Evolutionary conservation across 1,284 basidiomycete species (phyloP), one percentile per base, ranked within the genome.

Genomic region (Papiliotrema flavescens): DNA sequence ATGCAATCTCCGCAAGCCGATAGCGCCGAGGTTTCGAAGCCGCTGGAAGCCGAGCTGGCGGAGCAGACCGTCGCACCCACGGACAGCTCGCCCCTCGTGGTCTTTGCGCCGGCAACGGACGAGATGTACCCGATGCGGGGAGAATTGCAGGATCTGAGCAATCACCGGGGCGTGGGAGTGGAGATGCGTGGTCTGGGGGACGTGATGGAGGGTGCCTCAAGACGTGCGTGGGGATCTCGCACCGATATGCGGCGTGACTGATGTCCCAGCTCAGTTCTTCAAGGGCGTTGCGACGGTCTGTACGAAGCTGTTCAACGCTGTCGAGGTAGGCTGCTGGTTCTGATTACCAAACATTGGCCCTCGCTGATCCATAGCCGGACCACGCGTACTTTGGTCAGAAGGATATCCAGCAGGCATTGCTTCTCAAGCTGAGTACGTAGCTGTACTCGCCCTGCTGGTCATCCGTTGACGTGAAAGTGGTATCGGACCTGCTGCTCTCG

Each of bases 381-480:
- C 84, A 85, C 54, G 86, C 90, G 22, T 98, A 98, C 75, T 97
- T 98, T 67, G 95, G 96, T 0, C 95, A 98, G 76, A 98, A 98
- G 74, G 95, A 98, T 70, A 97, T 98, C 53, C 95, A 98, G 72
- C 95, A 98, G 73, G 90, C 89, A 0, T 77, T 98, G 8, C 77
- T 98, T 20, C 81, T 98, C 22, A 86, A 88, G 43, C 85, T 88
- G n/a, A 81, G 76, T 77, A 37, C 44, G 74, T 64, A 22, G 11
- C 19, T 14, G 4, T 32, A 8, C 17, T 50, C n/a, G 22, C 28
- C 7, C 17, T 13, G 26, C 9, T 24, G 9, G 9, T 28, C 24
- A 46, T n/a, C 13, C n/a, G 49, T 19, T 45, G 26, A 44, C 24
- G n/a, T 49, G 13, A 34, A 54, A 76, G 75, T 98, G 74, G 83